Evolutionary conservation across 768 basidiomycete genomes (phyloP), one percentile per base, ranked within the genome.

Genomic region (Hygrocybe coccinea): DNA sequence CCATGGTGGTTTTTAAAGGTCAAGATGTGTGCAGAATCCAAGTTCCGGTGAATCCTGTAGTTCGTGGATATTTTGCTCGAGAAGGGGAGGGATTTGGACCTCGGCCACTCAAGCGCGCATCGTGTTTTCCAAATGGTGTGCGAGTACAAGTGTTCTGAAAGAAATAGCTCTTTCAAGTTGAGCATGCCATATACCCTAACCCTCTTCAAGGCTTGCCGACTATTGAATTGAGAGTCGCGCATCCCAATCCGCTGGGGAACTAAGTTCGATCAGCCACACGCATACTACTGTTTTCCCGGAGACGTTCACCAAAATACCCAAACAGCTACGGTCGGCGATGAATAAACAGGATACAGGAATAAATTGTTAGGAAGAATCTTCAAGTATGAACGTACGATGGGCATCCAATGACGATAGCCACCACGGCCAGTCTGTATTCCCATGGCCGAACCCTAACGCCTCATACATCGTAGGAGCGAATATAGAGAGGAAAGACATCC

Each of bases 91-190:
- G 77, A 76, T 82, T 67, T 67, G 81, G 83, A 82, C 84, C 86
- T 81, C 83, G 69, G 82, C 78, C 76, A 72, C 83, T 89, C 86
- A 89, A 84, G 83, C 80, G 69, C 76, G 74, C 87, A 88, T 88
- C 74, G 71, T 63, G 69, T 55, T 51, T 37, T 22, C 17, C 11
- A 5, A 22, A 22, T 46, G 44, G 21, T 46, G 15, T 5, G n/a
- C 21, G 15, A 19, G 17, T 12, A 22, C 22, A 22, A 22, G 29
- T 29, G 29, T 29, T 29, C 8, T 29, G n/a, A n/a, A n/a, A n/a
- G n/a, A n/a, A n/a, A n/a, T n/a, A n/a, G n/a, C n/a, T n/a, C n/a
- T n/a, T n/a, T n/a, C n/a, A n/a, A n/a, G n/a, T n/a, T n/a, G n/a
- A n/a, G n/a, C n/a, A n/a, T n/a, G n/a, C n/a, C n/a, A n/a, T n/a